phyloP scores from a whole-genome alignment of 352 stramenopile genomes.

The Globisporangium nagaii region DNA sequence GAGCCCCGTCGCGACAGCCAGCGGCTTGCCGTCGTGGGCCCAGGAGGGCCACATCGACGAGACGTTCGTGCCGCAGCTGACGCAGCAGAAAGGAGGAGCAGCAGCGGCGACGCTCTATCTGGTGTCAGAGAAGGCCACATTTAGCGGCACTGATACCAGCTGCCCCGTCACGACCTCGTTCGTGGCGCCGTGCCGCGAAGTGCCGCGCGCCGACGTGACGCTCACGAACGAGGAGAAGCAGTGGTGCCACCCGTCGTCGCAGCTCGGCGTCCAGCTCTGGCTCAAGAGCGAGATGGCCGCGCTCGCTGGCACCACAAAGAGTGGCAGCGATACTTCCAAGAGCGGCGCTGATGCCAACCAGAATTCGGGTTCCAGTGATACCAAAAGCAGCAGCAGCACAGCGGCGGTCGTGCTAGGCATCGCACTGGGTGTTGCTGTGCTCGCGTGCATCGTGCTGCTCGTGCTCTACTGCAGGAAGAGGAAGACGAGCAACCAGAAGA shows the following conservation, averaged over 20 bases:
- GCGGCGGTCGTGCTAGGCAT: constrained; percentile 18
- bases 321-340: no score
- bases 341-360: neutral
- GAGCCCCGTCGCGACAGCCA: neutral
- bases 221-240: constrained; percentile 13
- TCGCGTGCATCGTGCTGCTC: constrained; percentile 16
- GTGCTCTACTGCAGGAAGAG: constrained; percentile 13
- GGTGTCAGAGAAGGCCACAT: constrained; percentile 13
- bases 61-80: constrained; percentile 29
- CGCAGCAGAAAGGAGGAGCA: constrained; percentile 2
- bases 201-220: constrained; percentile 6
- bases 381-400: constrained; percentile 8
- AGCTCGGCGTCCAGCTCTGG: constrained; percentile 22
- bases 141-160: constrained; percentile 10
- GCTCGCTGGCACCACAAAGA: no score
- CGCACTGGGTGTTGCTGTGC: constrained; percentile 14
- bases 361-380: no score
- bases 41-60: constrained; percentile 25
- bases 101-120: constrained; percentile 16
- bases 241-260: constrained; percentile 29
- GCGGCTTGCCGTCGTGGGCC: constrained; percentile 13
- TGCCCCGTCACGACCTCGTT: constrained; percentile 24
- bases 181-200: constrained; percentile 21
- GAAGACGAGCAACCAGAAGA: constrained; percentile 21
- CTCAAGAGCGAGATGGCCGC: constrained; percentile 14